Evolutionary conservation across 352 stramenopile species (phyloP).

Genomic region (Phytophthora fragariae): DNA sequence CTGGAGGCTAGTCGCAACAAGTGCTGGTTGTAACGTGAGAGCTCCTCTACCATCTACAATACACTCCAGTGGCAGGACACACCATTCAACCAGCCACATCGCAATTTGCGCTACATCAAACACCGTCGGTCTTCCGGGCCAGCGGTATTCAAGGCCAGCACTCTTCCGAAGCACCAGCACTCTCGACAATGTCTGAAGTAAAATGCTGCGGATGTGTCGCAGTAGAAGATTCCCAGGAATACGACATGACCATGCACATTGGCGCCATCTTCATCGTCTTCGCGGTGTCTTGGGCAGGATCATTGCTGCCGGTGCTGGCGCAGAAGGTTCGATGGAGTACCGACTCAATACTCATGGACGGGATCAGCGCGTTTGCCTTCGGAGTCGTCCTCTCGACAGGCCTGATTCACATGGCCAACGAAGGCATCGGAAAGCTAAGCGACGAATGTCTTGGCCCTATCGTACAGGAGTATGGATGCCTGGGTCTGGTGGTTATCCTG

Average conservation of each 20-base stretch:
- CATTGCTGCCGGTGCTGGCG: slow-evolving; percentile 46
- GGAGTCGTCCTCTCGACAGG: slow-evolving; percentile 67
- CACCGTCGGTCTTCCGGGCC: background rate
- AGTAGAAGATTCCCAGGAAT: background rate
- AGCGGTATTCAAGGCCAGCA: background rate
- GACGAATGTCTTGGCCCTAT: slow-evolving; percentile 54
- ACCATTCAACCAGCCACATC: background rate
- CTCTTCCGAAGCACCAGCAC: background rate
- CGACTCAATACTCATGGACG: slow-evolving; percentile 46
- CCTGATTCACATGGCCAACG: slow-evolving; percentile 75
- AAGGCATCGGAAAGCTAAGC: slow-evolving; percentile 56
- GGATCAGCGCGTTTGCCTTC: slow-evolving; percentile 56
- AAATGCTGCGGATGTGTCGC: slow-evolving; percentile 12
- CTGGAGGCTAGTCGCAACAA: background rate
- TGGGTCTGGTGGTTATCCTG: slow-evolving; percentile 53
- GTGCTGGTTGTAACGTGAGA: background rate
- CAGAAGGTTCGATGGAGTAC: slow-evolving; percentile 30
- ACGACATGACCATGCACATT: slow-evolving; percentile 50
- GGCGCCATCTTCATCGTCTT: slow-evolving; percentile 58
- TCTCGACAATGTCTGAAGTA: slow-evolving; percentile 4
- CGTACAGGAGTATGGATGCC: slow-evolving; percentile 51
- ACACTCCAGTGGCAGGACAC: background rate
- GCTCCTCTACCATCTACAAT: background rate
- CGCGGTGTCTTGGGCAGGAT: slow-evolving; percentile 38
- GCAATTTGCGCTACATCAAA: background rate